Evolutionary conservation across 306 rosid species (phyloP).

Genomic region (Malus sylvestris): DNA sequence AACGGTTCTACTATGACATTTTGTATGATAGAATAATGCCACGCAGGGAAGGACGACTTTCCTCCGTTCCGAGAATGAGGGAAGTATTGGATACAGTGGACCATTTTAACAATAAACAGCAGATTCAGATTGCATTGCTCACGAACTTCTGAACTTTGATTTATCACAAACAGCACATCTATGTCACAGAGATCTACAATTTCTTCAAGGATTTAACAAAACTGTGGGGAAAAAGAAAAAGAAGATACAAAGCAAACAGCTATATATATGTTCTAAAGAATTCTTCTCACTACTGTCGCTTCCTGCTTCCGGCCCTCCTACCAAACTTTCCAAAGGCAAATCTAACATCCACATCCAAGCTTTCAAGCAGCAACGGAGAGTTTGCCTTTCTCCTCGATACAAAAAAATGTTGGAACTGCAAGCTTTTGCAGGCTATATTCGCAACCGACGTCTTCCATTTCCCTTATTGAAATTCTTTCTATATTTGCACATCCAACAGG

Average conservation of each 20-base stretch:
- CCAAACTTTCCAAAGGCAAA: constrained; percentile 22
- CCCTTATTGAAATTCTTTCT: constrained; percentile 36
- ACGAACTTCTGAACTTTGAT: constrained; percentile 34
- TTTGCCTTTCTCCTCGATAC: constrained; percentile 1
- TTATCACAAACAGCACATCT: constrained; percentile 23
- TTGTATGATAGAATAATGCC: too few species aligned
- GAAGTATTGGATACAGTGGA: too few species aligned
- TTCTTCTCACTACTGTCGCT: constrained; percentile 14
- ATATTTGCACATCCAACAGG: constrained; percentile 34
- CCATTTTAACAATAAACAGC: neutral
- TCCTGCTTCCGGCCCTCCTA: constrained; percentile 18
- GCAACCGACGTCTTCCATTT: constrained; percentile 22
- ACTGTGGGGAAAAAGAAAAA: constrained; percentile 28
- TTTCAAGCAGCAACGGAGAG: constrained; percentile 26
- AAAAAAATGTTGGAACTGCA: constrained; percentile 20
- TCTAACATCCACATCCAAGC: constrained; percentile 16
- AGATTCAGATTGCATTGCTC: neutral
- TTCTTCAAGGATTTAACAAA: constrained; percentile 32
- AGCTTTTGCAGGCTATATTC: constrained; percentile 26
- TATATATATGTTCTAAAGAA: constrained; percentile 19
- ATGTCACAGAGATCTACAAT: constrained; percentile 33
- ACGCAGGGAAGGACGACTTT: too few species aligned
- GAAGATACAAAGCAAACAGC: constrained; percentile 1
- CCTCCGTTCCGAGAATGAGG: too few species aligned
- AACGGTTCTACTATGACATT: too few species aligned